Base-by-base conservation (phyloP, 164 flowering plant species). In the Vitis amurensis region DNA sequence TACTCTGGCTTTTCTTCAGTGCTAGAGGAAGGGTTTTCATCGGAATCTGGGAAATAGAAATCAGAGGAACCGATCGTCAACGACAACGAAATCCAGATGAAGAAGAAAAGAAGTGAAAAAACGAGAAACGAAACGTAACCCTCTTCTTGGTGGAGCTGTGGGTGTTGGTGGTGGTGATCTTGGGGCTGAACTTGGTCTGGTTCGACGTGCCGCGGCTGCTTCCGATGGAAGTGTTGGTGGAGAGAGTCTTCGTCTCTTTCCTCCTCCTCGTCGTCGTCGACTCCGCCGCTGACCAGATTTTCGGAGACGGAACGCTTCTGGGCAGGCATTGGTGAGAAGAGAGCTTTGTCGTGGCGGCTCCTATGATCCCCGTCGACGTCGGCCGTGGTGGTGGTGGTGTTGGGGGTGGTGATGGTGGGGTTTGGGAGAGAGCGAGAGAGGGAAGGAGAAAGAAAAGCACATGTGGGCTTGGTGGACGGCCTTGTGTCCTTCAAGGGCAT, bases 21-120 rank as follows among this genome's bases (percentile, higher is more conserved):
- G 64, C 67, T 61, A 5, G 79, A 74, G 55, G 81, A 81, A 27
- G 71, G 55, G 68, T 66, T 74, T 29, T 47, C 83, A 27, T 73
- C 79, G 60, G 83, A 82, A 74, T 79, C 85, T 82, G 83, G 62
- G 50, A 57, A 74, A 62, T 60, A 55, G 23, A 53, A 69, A 15
- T n/a, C 16, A 57, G 37, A 30, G 44, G 51, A 47, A 8, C 13
- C 4, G 52, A 37, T 37, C 44, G 44, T 37, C 44, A 37, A 37
- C 44, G 44, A 37, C 5, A 37, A 37, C 44, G 44, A 37, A 37
- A 37, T n/a, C 48, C 12, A 58, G 6, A 13, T 13, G 16, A 44
- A 27, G 23, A 51, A 30, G 16, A 13, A 13, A 9, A 23, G 44
- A 37, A 15, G 27, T 16, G 9, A 30, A 55, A 37, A 17, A 63